Conservation (phyloP, 1,284 basidiomycete species). For the Ceratobasidium sp. region DNA sequence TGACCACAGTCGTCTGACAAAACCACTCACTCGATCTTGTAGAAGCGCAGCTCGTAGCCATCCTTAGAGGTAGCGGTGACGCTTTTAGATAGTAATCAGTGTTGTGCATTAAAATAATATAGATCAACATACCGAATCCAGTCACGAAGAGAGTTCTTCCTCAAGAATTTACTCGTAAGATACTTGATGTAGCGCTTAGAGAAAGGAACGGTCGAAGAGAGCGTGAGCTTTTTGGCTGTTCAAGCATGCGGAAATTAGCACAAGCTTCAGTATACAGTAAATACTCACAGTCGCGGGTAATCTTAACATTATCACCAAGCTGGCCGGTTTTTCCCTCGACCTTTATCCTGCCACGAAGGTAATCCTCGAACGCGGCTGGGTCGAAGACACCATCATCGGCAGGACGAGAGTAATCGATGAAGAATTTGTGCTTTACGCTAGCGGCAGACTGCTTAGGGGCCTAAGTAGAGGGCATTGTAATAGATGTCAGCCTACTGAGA, state of each 20-base stretch:
- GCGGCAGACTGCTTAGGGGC: conserved; percentile 57
- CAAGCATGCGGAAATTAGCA: conserved; percentile 53
- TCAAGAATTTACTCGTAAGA: conserved; percentile 95
- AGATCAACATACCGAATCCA: conserved; percentile 73
- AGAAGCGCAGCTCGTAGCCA: conserved; percentile 90
- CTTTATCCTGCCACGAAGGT: conserved; percentile 94
- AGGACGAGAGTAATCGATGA: conserved; percentile 94
- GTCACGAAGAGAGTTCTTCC: conserved; percentile 87
- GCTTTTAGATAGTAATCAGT: conserved; percentile 59
- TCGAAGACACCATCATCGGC: conserved; percentile 92
- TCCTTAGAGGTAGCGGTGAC: conserved; percentile 92
- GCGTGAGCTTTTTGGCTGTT: conserved; percentile 77
- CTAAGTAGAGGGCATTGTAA: conserved; percentile 54
- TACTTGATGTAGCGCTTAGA: conserved; percentile 95
- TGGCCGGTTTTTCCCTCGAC: conserved; percentile 68
- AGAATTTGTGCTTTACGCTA: conserved; percentile 85
- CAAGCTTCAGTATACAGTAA: background rate
- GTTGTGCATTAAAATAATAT: background rate
- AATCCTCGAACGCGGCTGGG: conserved; percentile 91
- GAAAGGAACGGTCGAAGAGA: conserved; percentile 84
- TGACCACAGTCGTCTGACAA: background rate
- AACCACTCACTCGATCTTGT: conserved; percentile 86
- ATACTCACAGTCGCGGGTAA: conserved; percentile 79
- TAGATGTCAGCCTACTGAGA: conserved; percentile 88
- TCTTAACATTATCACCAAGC: conserved; percentile 85